phyloP scores from a whole-genome alignment of 2,329 filamentous ascomycete species.

The Epichloe hybrida region DNA sequence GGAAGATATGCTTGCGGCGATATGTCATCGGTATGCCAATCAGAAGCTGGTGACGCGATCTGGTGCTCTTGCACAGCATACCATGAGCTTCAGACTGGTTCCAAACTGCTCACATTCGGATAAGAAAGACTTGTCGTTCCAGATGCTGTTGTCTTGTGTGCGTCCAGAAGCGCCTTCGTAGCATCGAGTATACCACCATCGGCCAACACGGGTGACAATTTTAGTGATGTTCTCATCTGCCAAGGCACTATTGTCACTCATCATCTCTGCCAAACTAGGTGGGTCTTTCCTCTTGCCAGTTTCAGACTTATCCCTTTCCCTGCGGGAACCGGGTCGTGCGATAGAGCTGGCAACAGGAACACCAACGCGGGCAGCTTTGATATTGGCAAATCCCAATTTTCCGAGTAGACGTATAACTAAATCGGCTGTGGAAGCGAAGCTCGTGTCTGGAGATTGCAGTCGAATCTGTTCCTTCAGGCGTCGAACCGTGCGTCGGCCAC shows the following conservation, averaged over 20 bases:
- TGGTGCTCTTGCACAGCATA: constrained; percentile 82
- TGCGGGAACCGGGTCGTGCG: constrained; percentile 15
- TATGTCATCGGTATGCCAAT: background rate
- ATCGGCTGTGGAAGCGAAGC: constrained; percentile 46
- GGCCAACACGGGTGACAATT: constrained; percentile 80
- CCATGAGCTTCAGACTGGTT: constrained; percentile 79
- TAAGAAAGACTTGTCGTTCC: constrained; percentile 61
- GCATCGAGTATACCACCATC: constrained; percentile 94
- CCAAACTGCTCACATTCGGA: constrained; percentile 76
- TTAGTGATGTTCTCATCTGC: constrained; percentile 80
- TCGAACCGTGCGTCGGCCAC: constrained; percentile 53
- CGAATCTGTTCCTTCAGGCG: constrained; percentile 59
- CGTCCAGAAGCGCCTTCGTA: constrained; percentile 59
- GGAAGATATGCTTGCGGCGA: background rate
- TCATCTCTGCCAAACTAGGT: constrained; percentile 54
- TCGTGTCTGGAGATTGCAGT: constrained; percentile 42
- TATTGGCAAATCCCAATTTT: constrained; percentile 53
- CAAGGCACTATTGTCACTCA: constrained; percentile 52
- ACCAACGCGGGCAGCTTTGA: constrained; percentile 66
- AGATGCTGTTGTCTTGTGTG: constrained; percentile 47
- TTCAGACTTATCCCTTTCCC: constrained; percentile 7
- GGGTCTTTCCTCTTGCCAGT: constrained; percentile 26
- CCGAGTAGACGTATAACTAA: constrained; percentile 53
- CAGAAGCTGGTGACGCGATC: constrained; percentile 38
- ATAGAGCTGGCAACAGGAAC: constrained; percentile 53